Base-by-base conservation (phyloP, 495 filamentous ascomycete genomes). In the Friedmanniomyces simplex region DNA sequence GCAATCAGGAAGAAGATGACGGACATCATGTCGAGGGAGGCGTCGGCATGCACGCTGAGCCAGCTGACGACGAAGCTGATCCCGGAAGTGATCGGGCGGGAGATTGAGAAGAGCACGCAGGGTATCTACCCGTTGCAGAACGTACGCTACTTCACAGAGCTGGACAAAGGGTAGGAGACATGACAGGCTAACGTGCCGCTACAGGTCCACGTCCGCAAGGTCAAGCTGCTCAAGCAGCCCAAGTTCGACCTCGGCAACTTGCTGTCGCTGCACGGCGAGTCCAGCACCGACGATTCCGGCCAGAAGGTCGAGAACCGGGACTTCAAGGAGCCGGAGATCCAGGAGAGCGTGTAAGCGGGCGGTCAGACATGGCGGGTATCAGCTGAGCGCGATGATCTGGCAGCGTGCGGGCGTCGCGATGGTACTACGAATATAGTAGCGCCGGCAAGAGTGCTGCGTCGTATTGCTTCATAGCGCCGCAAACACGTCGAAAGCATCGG, bases 51-150 rank as follows among this genome's bases (percentile, higher is more conserved):
- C 83, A 89, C 88, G 59, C 80, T 98, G 61, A 82, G 87, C 60
- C 91, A 96, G 81, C 82, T 98, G 60, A 95, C 90, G 63, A 85
- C 87, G 69, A 98, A 98, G 83, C 82, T 98, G 63, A 97, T 98
- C 68, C 93, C 93, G 46, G 93, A 98, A 79, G 94, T 97, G 49
- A 97, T 98, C 73, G 93, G 93, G 61, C 90, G 91, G 69, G 93
- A 97, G 79, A 98, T 98, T 67, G 93, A 98, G 83, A 98, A 98
- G 83, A 81, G 93, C 53, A 95, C 90, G 57, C 89, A 96, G 78
- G 93, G 93, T 74, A 98, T 97, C 77, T 98, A 98, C 77, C 93
- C 93, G 63, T 85, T 98, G 68, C 93, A 97, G 79, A 95, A 97
- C 74, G 93, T 96, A 77, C 47, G 88, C 81, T 10, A 36, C 1